These are phyloP conservation scores for Paraphoma sp. DNA, from an alignment of 2,329 filamentous ascomycete species.

Conservation along the genomic window DNA sequence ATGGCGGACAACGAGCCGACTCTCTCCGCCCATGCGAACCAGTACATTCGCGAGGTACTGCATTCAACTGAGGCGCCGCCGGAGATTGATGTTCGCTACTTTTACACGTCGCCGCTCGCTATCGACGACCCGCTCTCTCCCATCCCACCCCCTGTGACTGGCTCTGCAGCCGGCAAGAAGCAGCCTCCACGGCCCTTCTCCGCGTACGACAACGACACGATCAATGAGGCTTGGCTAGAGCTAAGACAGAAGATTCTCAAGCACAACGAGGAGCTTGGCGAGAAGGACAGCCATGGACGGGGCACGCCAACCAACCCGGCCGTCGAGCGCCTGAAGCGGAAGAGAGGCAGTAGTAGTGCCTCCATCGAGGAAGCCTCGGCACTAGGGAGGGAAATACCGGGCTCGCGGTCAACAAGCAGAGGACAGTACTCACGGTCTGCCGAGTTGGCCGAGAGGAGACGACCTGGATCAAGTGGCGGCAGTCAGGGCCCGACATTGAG, in stretches of 20 bases:
- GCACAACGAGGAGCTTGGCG: slow-evolving; percentile 49
- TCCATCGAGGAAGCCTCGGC: slow-evolving; percentile 30
- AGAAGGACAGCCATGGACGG: slow-evolving; percentile 34
- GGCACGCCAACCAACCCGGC: slow-evolving; percentile 42
- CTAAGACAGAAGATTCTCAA: slow-evolving; percentile 60
- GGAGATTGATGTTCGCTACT: slow-evolving; percentile 63
- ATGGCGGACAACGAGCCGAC: slow-evolving; percentile 29
- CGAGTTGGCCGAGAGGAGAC: slow-evolving; percentile 30
- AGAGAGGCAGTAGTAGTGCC: slow-evolving; percentile 36
- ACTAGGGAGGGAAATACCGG: slow-evolving; percentile 39
- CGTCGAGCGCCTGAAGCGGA: slow-evolving; percentile 42
- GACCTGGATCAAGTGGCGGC: slow-evolving; percentile 33
- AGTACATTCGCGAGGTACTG: slow-evolving; percentile 54
- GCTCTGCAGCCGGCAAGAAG: slow-evolving; percentile 55
- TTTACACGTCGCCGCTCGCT: slow-evolving; percentile 81
- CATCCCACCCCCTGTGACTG: slow-evolving; percentile 61
- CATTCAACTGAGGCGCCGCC: slow-evolving; percentile 46
- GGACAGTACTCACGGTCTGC: slow-evolving; percentile 38
- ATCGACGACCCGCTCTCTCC: slow-evolving; percentile 89
- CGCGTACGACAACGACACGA: slow-evolving; percentile 75
- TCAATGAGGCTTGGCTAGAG: slow-evolving; percentile 78
- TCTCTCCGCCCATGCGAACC: slow-evolving; percentile 46
- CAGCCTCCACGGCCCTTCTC: slow-evolving; percentile 79
- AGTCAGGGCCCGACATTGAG: slow-evolving; percentile 27
- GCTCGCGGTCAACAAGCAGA: slow-evolving; percentile 22